Evolutionary conservation across 2,329 filamentous ascomycete genomes (phyloP), one percentile per base, ranked within the genome.

Genomic region (Rhinocladiella similis): DNA sequence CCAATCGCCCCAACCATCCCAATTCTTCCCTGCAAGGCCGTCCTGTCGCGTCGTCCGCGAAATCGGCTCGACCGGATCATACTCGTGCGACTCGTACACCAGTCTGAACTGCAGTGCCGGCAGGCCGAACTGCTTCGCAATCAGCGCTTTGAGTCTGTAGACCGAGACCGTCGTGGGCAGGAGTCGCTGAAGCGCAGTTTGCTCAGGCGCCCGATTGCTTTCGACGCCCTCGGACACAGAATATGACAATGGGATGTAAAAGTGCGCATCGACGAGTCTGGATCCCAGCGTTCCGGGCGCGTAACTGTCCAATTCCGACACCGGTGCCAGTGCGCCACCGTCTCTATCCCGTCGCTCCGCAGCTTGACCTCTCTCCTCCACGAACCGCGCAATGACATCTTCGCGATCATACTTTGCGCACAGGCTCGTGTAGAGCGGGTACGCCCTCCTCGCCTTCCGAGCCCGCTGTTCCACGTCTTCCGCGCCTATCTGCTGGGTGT

Each of bases 81-180:
- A 90, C 71, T 97, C 92, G 18, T 90, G 90, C 7, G 91, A 96
- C 75, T 96, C 91, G 88, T 90, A 96, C 0, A 94, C 75, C 47
- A 97, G 71, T 39, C 79, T 80, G 58, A 93, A 75, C 41, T 74
- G 74, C 60, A 90, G 77, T 0, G 91, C 88, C 46, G 79, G 73
- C 10, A 89, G 64, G 1, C 74, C 77, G 66, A 95, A 90, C n/a
- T 87, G 70, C 62, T 83, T 86, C 0, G 86, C 88, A 0, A 90
- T 87, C 7, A 95, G 78, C 0, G 90, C 89, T 68, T 94, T 89
- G 14, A 96, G 82, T 2, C 85, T 82, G 66, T 97, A 97, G 5
- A 92, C 84, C 64, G 92, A 88, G 66, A 89, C 87, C 0, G 86
- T 85, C 66, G 84, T 88, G 0, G 93, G 92, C 1, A 97, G 73